Evolutionary conservation across 495 filamentous ascomycete species (phyloP), one percentile per base, ranked within the genome.

Genomic region (Aspergillus baeticus): DNA sequence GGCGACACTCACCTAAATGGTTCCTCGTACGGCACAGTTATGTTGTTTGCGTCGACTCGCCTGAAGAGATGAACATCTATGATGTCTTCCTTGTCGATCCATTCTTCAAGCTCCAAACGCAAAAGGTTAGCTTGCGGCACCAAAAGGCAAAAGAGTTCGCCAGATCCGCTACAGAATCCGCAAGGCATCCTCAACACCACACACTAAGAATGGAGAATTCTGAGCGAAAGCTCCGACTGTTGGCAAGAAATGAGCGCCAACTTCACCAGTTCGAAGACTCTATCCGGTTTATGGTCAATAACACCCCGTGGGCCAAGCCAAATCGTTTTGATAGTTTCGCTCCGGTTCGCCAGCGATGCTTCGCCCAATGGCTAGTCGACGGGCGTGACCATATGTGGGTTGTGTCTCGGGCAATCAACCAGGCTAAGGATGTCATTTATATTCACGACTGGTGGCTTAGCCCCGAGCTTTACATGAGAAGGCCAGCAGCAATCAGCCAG

Each of bases 361-460:
- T 92, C 75, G 94, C 93, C 3, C 92, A 96, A 65, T 98, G 93
- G 94, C 78, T 99, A 6, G 94, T 99, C 2, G 94, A 99, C 71
- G 94, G 90, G 13, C 83, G 94, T 46, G 94, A 99, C 65, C 93
- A 98, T 72, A 98, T 98, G 93, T 99, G 94, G 94, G 92, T 96
- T 63, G 92, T 98, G 6, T 96, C 91, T 6, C 84, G 94, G 48
- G 94, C 94, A 2, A 97, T 99, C 69, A 96, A 88, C 69, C 96
- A 96, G 85, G 94, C 94, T 10, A 90, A 90, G 65, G 95, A 99
- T 77, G 94, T 99, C 35, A 91, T 99, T 57, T 98, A 98, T 70
- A 99, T 99, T 48, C 94, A 99, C 69, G 94, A 97, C 69, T 99
- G 94, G 94, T 99, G 94, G 94, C 67, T 99, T 51, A 96, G 90